Percentiles rank a stretch among this genome's conserved stretches.
Evolutionary conservation across 192 early-diverging fungal species (phyloP).

Genomic region (Chytriomyces sp.): DNA sequence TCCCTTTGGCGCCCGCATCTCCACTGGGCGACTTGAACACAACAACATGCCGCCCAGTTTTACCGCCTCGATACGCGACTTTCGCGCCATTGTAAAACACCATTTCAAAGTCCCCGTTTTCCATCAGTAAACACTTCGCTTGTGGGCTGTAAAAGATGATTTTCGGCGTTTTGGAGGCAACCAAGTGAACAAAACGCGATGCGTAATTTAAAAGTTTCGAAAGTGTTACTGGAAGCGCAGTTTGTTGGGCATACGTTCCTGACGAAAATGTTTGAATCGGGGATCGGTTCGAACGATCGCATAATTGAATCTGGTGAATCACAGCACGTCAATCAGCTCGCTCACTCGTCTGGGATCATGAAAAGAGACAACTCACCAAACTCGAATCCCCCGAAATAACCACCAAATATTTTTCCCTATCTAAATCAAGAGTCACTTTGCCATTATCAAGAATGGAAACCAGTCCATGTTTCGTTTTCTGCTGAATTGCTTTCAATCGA

Average conservation of each 20-base stretch:
- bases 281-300: slow-evolving; percentile 34
- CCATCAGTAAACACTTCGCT: slow-evolving; percentile 71
- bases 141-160: slow-evolving; percentile 74
- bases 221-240: slow-evolving; percentile 1
- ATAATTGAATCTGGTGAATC: slow-evolving; percentile 27
- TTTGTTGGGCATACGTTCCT: not conserved
- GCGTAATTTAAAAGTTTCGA: slow-evolving; percentile 40
- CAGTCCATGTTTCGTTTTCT: slow-evolving; percentile 57
- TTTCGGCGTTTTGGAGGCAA: slow-evolving; percentile 66
- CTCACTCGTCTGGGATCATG: not conserved
- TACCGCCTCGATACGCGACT: slow-evolving; percentile 34
- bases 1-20: not conserved
- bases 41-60: not conserved
- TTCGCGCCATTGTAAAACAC: slow-evolving; percentile 68
- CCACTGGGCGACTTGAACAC: slow-evolving; percentile 13
- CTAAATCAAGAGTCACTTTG: slow-evolving; percentile 51
- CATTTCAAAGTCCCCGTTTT: slow-evolving; percentile 70
- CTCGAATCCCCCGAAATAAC: slow-evolving; percentile 43
- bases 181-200: slow-evolving; percentile 56
- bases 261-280: not conserved
- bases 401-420: slow-evolving; percentile 47
- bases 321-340: too few species aligned
- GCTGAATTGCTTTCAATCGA: slow-evolving; percentile 54
- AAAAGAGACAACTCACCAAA: slow-evolving; percentile 13
- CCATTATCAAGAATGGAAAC: slow-evolving; percentile 47